Conservation (phyloP, 2,329 filamentous ascomycete species). For the Coniella lustricola region DNA sequence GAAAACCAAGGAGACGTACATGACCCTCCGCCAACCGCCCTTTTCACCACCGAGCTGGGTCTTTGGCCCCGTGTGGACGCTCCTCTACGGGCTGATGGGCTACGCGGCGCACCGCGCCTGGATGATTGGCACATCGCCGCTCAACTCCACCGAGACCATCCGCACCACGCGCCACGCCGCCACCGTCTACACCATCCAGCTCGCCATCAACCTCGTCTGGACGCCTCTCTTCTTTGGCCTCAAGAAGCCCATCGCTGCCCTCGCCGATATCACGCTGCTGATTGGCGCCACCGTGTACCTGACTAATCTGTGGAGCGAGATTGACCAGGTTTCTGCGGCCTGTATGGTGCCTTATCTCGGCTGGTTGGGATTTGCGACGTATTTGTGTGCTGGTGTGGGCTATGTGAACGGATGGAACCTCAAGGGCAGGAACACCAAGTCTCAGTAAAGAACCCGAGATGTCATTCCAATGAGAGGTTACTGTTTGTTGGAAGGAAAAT, state of each 20-base stretch:
- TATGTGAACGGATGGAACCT: slow-evolving; percentile 64
- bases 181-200: slow-evolving; percentile 78
- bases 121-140: slow-evolving; percentile 51
- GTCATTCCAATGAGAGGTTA: background rate
- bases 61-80: slow-evolving; percentile 60
- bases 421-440: slow-evolving; percentile 24
- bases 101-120: slow-evolving; percentile 79
- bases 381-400: slow-evolving; percentile 65
- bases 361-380: slow-evolving; percentile 87
- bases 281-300: slow-evolving; percentile 67
- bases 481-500: background rate
- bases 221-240: slow-evolving; percentile 89
- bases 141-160: slow-evolving; percentile 44
- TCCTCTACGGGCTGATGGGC: slow-evolving; percentile 71
- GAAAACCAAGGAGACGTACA: slow-evolving; percentile 55
- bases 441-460: slow-evolving; percentile 10
- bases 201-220: slow-evolving; percentile 79
- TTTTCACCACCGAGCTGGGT: slow-evolving; percentile 52
- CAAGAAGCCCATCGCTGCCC: slow-evolving; percentile 65
- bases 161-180: slow-evolving; percentile 59
- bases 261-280: slow-evolving; percentile 67
- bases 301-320: slow-evolving; percentile 65
- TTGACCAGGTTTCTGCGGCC: slow-evolving; percentile 70
- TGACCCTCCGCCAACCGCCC: slow-evolving; percentile 61
- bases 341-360: slow-evolving; percentile 72